phyloP scores from a whole-genome alignment of 768 basidiomycete species.

The Lentinula sp. region DNA sequence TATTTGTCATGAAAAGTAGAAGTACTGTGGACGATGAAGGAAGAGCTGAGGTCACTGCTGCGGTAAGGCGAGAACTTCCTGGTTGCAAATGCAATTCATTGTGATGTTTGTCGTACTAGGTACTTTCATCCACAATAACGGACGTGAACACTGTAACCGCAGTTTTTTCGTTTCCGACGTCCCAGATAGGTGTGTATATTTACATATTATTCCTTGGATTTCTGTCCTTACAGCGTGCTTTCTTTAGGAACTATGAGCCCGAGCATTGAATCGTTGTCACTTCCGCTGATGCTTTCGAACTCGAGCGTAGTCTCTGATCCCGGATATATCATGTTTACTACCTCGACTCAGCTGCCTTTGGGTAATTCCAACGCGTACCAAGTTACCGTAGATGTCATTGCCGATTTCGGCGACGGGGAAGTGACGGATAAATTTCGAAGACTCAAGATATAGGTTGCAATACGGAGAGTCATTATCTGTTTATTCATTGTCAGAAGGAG shows the following conservation, averaged over 20 bases:
- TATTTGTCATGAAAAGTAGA: neutral
- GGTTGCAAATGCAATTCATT: neutral
- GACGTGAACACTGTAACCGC: neutral
- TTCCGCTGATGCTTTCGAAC: neutral
- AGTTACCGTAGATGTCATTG: neutral
- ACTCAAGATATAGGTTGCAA: neutral
- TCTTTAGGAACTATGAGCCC: neutral
- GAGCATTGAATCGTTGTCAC: neutral
- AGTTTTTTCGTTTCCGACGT: neutral
- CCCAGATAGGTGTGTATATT: neutral
- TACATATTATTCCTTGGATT: neutral
- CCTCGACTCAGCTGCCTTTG: neutral
- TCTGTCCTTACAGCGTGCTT: neutral
- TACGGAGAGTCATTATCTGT: no score
- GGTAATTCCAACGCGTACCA: neutral
- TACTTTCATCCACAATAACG: neutral
- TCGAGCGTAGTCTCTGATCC: neutral
- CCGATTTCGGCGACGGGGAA: neutral
- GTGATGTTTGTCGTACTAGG: neutral
- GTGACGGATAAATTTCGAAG: neutral
- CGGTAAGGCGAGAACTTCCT: neutral
- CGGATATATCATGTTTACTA: neutral
- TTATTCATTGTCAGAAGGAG: no score
- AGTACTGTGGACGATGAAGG: slow-evolving; percentile 4
- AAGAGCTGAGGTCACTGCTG: neutral